phyloP scores from a whole-genome alignment of 208 protist species.

The Wallacemonas sp. region DNA sequence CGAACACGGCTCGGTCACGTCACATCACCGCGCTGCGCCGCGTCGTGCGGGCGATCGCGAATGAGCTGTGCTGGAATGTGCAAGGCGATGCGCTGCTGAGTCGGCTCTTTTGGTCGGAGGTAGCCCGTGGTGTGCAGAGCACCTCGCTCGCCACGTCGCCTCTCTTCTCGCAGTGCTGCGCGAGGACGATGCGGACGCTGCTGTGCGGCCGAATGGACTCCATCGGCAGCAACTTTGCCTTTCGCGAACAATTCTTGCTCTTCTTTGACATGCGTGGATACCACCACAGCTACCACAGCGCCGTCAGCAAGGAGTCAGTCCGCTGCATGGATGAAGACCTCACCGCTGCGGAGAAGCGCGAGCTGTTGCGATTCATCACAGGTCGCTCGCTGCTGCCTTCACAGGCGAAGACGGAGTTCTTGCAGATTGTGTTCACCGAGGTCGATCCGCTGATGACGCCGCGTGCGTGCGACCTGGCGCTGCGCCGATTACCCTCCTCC shows the following conservation, averaged over 20 bases:
- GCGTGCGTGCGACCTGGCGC: constrained; percentile 21
- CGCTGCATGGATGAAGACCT: constrained; percentile 46
- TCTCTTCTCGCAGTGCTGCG: constrained; percentile 30
- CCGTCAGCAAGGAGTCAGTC: constrained; percentile 19
- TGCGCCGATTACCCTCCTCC: constrained; percentile 27
- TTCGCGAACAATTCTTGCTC: constrained; percentile 38
- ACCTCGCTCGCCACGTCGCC: constrained; percentile 23
- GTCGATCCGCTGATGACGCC: background rate
- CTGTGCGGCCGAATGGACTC: constrained; percentile 31
- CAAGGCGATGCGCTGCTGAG: constrained; percentile 12
- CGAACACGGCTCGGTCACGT: background rate
- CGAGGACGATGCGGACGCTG: constrained; percentile 25
- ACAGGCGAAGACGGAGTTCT: constrained; percentile 20
- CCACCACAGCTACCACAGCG: constrained; percentile 17
- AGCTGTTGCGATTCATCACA: constrained; percentile 54
- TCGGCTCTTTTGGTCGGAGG: constrained; percentile 31
- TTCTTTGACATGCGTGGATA: constrained; percentile 17
- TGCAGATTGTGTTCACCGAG: constrained; percentile 21
- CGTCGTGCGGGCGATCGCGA: constrained; percentile 8
- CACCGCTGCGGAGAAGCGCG: constrained; percentile 29
- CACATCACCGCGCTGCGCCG: background rate
- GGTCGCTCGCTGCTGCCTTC: constrained; percentile 28
- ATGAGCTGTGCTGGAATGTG: constrained; percentile 26
- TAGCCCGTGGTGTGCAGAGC: constrained; percentile 24
- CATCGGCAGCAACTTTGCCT: constrained; percentile 30